Conservation (phyloP, 805 yeast genomes). For the Candida succiphila region DNA sequence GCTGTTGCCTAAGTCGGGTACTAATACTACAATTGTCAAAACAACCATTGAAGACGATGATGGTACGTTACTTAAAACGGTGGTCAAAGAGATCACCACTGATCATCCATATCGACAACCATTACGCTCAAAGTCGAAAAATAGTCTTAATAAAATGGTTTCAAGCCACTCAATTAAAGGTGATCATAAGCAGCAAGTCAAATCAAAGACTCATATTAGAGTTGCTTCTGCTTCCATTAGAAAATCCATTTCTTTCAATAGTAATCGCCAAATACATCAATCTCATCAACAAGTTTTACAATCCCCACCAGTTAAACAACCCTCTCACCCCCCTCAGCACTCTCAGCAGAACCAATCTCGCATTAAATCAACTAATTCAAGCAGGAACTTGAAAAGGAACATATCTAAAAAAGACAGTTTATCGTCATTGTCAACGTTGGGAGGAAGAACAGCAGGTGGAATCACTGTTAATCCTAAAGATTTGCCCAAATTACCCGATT, state of each 20-base stretch:
- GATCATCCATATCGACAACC: conserved; percentile 21
- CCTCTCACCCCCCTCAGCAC: too few species aligned
- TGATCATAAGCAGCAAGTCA: conserved; percentile 8
- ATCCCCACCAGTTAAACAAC: neutral
- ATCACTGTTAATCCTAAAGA: conserved; percentile 13
- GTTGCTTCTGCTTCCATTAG: conserved; percentile 39
- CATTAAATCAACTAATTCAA: neutral
- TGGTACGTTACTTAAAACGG: conserved; percentile 19
- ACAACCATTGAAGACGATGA: conserved; percentile 24
- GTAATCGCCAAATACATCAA: neutral
- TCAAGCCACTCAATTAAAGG: conserved; percentile 15
- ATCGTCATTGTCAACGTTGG: neutral
- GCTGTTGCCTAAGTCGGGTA: conserved; percentile 15
- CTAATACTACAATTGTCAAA: conserved; percentile 13
- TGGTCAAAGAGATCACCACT: conserved; percentile 20
- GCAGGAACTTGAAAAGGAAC: neutral
- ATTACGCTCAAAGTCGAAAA: conserved; percentile 5
- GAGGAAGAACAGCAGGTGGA: neutral
- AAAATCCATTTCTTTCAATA: conserved; percentile 33
- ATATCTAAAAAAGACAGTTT: neutral
- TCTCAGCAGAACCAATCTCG: neutral
- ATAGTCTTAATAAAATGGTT: conserved; percentile 6
- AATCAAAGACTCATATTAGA: conserved; percentile 28
- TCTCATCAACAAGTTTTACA: neutral
- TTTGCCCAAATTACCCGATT: conserved; percentile 18